Percentiles rank a stretch among this genome's conserved stretches.
phyloP scores from a whole-genome alignment of 1,284 basidiomycete genomes.

The Fomitopsis palustris region DNA sequence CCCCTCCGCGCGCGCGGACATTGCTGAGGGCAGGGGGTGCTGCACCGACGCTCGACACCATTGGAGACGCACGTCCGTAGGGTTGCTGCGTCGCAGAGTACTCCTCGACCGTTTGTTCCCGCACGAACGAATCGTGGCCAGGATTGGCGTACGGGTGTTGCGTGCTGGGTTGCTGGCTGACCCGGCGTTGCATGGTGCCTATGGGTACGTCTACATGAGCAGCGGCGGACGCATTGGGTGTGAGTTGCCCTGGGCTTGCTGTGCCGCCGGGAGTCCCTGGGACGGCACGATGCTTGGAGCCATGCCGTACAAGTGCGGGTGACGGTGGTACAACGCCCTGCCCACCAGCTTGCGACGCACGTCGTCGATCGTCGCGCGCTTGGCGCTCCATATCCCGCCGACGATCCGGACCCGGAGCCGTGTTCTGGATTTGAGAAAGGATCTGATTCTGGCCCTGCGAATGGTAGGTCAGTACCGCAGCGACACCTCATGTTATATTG shows the following conservation, averaged over 20 bases:
- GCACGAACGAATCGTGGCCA: slow-evolving; percentile 47
- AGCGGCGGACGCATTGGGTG: slow-evolving; percentile 60
- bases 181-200: slow-evolving; percentile 46
- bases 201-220: slow-evolving; percentile 73
- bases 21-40: slow-evolving; percentile 69
- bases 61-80: slow-evolving; percentile 71
- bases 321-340: slow-evolving; percentile 59
- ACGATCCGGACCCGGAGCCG: slow-evolving; percentile 45
- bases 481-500: slow-evolving; percentile 8
- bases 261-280: slow-evolving; percentile 49
- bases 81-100: slow-evolving; percentile 41
- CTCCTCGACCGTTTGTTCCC: slow-evolving; percentile 40
- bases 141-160: slow-evolving; percentile 69
- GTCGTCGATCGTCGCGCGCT: slow-evolving; percentile 44
- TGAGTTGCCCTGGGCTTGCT: slow-evolving; percentile 47
- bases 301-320: slow-evolving; percentile 70
- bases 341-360: slow-evolving; percentile 53
- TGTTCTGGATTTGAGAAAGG: slow-evolving; percentile 56
- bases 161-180: slow-evolving; percentile 35
- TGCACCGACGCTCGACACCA: slow-evolving; percentile 63
- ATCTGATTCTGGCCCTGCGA: slow-evolving; percentile 56
- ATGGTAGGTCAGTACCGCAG: slow-evolving; percentile 19
- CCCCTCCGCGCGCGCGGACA: slow-evolving; percentile 64
- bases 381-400: slow-evolving; percentile 46
- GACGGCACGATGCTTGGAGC: slow-evolving; percentile 62